Evolutionary conservation across 2,329 filamentous ascomycete species (phyloP).

Genomic region (Nemania serpens): DNA sequence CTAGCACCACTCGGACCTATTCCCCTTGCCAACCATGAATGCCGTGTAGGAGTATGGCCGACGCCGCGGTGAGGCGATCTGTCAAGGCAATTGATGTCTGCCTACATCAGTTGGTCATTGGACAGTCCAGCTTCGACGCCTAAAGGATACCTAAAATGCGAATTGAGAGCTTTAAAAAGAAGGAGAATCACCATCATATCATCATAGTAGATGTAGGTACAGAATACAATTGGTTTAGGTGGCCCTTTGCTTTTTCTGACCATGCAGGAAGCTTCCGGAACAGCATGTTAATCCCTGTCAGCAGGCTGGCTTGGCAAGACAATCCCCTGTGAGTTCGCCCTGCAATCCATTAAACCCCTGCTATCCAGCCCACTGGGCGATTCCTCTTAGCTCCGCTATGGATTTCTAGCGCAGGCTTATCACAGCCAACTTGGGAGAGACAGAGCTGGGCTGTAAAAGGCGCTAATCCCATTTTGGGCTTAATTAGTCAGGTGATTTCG

Average conservation of each 20-base stretch:
- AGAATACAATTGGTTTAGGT: not conserved
- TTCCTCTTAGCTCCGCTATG: slow-evolving; percentile 14
- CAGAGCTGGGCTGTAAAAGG: slow-evolving; percentile 13
- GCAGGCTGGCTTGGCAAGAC: slow-evolving; percentile 11
- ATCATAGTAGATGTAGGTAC: not conserved
- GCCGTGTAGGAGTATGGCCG: slow-evolving; percentile 13
- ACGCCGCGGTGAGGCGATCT: not conserved
- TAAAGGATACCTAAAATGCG: not conserved
- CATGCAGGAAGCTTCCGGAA: slow-evolving; percentile 18
- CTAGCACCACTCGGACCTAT: slow-evolving; percentile 31
- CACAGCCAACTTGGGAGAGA: slow-evolving; percentile 23
- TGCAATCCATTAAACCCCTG: slow-evolving; percentile 30
- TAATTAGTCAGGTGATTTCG: slow-evolving; percentile 39
- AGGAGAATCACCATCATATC: not conserved
- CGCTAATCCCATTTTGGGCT: slow-evolving; percentile 31
- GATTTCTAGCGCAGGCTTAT: slow-evolving; percentile 20
- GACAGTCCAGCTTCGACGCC: not conserved
- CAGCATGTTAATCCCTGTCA: slow-evolving; percentile 28
- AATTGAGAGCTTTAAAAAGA: not conserved
- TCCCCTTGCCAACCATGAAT: slow-evolving; percentile 24
- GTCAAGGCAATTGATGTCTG: not conserved
- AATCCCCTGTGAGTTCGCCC: slow-evolving; percentile 29
- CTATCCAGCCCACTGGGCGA: slow-evolving; percentile 26
- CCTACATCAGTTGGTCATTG: slow-evolving; percentile 12
- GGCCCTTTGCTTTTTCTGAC: slow-evolving; percentile 12